Evolutionary conservation across 2,329 filamentous ascomycete species (phyloP), one percentile per base, ranked within the genome.

Genomic region (Hyphodiscus sp.): DNA sequence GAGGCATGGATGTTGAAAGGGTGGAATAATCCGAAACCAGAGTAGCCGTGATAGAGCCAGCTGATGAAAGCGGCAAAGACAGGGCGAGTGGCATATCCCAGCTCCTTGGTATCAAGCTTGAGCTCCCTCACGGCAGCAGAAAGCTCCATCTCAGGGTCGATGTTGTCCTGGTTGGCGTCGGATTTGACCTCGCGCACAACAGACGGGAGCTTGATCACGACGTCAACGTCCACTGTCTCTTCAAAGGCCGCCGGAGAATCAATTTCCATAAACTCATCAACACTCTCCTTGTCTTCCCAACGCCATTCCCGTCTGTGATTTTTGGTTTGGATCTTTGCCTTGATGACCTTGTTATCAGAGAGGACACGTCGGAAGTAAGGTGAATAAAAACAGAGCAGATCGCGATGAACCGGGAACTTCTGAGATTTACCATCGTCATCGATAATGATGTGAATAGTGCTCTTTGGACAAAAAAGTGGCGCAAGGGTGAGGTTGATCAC

Each of bases 151-250:
- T 41, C 47, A 2, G 7, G 20, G 19, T 52, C 42, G 51, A 62
- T 49, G 54, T 51, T 47, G 47, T 50, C n/a, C 26, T 55, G 44
- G 54, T 49, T 44, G 51, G 61, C 30, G 5, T 47, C 50, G 20
- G 10, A 49, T 19, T 26, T 8, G 8, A 26, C 23, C 23, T 4
- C 23, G 23, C 23, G 23, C 3, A 26, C 23, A 26, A 26, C 23
- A 26, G 23, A 4, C 4, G 23, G 23, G 3, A 26, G 23, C 23
- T 26, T 26, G 23, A 26, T 26, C 23, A 26, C 23, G 8, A 26
- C 23, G 8, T 26, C 23, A 8, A 26, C 23, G 8, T 26, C 23
- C 23, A 26, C 8, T 26, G 23, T 8, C 8, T 26, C 23, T 26
- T 26, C 8, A 26, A 8, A 26, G 23, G 3, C 23, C 23, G 23